Conservation (phyloP, 306 rosid species). For the Alnus glutinosa region DNA sequence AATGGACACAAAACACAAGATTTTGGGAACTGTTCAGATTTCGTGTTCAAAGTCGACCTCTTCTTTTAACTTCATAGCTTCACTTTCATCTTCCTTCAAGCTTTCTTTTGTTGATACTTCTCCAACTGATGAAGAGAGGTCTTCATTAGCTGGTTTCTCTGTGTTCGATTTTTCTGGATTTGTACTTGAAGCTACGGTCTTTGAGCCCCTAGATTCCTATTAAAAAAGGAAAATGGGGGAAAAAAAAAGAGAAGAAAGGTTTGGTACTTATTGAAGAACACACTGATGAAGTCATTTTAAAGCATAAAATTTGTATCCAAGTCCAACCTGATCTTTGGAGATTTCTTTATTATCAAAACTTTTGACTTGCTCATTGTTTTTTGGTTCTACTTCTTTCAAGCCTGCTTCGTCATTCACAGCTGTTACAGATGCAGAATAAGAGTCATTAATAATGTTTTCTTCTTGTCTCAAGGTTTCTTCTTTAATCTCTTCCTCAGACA, state of each 20-base stretch:
- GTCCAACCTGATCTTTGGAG: slow-evolving; percentile 21
- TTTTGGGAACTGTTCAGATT: neutral
- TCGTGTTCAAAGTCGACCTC: slow-evolving; percentile 25
- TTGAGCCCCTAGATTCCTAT: slow-evolving; percentile 16
- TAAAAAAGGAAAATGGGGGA: neutral
- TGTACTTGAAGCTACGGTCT: slow-evolving; percentile 15
- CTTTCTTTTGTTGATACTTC: slow-evolving; percentile 1
- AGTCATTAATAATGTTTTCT: slow-evolving; percentile 9
- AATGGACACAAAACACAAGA: neutral
- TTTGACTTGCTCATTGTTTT: neutral
- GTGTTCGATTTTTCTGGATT: neutral
- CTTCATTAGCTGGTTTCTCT: slow-evolving; percentile 20
- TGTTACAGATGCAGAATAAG: neutral
- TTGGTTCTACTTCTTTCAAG: neutral
- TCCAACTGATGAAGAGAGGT: slow-evolving; percentile 16
- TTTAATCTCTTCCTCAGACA: slow-evolving; percentile 1
- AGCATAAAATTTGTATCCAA: neutral
- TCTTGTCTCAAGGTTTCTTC: slow-evolving; percentile 8
- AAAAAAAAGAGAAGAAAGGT: too few species aligned
- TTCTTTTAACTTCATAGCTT: neutral
- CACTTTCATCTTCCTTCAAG: slow-evolving; percentile 19
- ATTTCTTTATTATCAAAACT: neutral
- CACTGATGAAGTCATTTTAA: neutral
- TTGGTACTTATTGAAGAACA: neutral
- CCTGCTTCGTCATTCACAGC: neutral